Evolutionary conservation across 1,284 basidiomycete species (phyloP).

Genomic region (Paramarasmius palmivorus): DNA sequence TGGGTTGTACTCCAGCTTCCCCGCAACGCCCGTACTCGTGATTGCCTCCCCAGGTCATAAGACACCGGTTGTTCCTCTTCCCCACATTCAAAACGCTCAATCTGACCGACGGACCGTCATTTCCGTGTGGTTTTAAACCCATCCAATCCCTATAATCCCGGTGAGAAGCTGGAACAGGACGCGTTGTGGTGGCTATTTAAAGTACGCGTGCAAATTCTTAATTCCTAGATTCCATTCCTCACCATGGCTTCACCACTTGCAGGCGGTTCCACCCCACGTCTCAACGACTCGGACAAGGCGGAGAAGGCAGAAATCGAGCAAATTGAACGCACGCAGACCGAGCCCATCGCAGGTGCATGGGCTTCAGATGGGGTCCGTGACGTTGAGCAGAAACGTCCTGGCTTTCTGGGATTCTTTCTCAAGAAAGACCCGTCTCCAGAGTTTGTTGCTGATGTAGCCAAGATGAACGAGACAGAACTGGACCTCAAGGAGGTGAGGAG

Average conservation of each 20-base stretch:
- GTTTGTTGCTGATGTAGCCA: slow-evolving; percentile 34
- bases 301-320: slow-evolving; percentile 17
- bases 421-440: slow-evolving; percentile 32
- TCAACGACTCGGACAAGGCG: background rate
- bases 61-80: no score
- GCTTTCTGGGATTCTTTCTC: slow-evolving; percentile 26
- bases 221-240: background rate
- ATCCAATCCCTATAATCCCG: background rate
- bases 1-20: no score
- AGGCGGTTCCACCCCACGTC: background rate
- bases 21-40: no score
- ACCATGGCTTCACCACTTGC: background rate
- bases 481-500: slow-evolving; percentile 32
- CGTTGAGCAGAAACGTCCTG: slow-evolving; percentile 10
- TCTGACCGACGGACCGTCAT: background rate
- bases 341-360: no score
- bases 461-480: slow-evolving; percentile 28
- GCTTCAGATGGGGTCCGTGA: no score
- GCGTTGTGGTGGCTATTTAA: no score
- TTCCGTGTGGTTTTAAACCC: background rate
- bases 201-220: background rate
- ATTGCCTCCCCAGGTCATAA: no score
- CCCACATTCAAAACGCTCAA: background rate
- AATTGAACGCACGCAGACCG: slow-evolving; percentile 11
- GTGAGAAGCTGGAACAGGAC: no score